Evolutionary conservation across 176 grass and related monocot species (phyloP), one percentile per base, ranked within the genome.

Genomic region (Chrysopogon serrulatus): DNA sequence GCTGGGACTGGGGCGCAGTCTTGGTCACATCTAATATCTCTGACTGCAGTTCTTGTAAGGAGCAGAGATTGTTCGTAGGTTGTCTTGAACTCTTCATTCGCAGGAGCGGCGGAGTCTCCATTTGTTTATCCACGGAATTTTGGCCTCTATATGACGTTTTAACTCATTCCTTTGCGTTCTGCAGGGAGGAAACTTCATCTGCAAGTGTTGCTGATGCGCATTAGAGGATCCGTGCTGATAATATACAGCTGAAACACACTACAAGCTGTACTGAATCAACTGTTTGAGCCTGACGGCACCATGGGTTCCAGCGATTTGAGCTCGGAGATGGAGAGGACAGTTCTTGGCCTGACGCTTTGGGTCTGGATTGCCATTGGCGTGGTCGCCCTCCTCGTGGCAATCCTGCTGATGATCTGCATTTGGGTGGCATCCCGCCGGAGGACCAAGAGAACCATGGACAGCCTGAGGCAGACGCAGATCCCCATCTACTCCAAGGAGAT

Each of bases 401-500:
- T 99, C 72, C 68, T 99, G 71, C 82, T 91, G 51, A 87, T 95
- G 68, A 82, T 99, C 79, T 96, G 87, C 59, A 94, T 99, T 73
- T 99, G 93, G 93, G 70, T 84, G 27, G 81, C 81, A 26, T 94
- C 86, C 23, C 85, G 80, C 18, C 90, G 77, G 78, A 90, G 85
- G 87, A 92, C 87, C 8, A 94, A 89, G 84, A 85, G 87, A 31
- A 90, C 81, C 14, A 86, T 83, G 90, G 89, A 90, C 72, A 84
- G 36, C 44, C 61, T 91, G 39, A 77, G 83, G 65, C 90, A 90
- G 71, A 85, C 89, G 16, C 96, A 99, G 87, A 99, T 99, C 73
- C 96, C 96, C 73, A 91, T 91, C 84, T 80, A 94, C 87, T 99
- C 96, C 28, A 99, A 99, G 85, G 96, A 99, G 86, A 99, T 99